Evolutionary conservation across 2,329 filamentous ascomycete species (phyloP), one percentile per base, ranked within the genome.

Genomic region (Colletotrichum eleusines): DNA sequence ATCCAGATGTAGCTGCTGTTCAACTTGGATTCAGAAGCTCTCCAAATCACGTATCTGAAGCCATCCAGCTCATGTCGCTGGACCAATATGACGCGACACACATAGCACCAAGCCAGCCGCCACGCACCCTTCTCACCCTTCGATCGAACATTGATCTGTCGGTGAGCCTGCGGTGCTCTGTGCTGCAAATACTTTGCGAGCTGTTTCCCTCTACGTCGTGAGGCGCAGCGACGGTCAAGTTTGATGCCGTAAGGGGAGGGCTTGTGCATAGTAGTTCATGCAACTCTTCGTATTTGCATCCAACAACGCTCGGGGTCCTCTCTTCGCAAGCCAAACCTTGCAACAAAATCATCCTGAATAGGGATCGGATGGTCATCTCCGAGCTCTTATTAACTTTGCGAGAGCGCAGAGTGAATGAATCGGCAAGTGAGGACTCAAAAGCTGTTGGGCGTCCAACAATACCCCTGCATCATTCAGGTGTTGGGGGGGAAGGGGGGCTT

Each of bases 1-100:
- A 82, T 80, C 9, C 80, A 79, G 4, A 80, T 79, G 62, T 83
- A 84, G 66, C 81, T 83, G 66, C 79, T 81, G 53, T 82, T 80
- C 0, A 86, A 74, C 68, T 84, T 84, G 59, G 83, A 79, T 70
- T 87, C 85, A 5, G 83, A 84, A 0, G 85, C 85, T 20, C 85
- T 79, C 11, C 85, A 81, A 35, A 86, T 85, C 0, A 85, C 85
- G 65, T 85, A 82, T 0, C 88, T 88, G 0, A 89, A 0, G 91
- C 80, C 74, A 88, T 90, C 87, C 89, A 90, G 5, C 87, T 89
- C 26, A 90, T 80, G 70, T 91, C 88, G 5, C 87, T 87, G 0
- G 90, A 81, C 89, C 89, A 91, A 74, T 90, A 90, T 0, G 88
- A 85, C 0, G 87, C 88, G 5, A 90, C 85, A 51, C 87, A 89